These are phyloP conservation scores for Kwoniella shandongensis DNA, from an alignment of 768 basidiomycete genomes.

Conservation along the genomic window DNA sequence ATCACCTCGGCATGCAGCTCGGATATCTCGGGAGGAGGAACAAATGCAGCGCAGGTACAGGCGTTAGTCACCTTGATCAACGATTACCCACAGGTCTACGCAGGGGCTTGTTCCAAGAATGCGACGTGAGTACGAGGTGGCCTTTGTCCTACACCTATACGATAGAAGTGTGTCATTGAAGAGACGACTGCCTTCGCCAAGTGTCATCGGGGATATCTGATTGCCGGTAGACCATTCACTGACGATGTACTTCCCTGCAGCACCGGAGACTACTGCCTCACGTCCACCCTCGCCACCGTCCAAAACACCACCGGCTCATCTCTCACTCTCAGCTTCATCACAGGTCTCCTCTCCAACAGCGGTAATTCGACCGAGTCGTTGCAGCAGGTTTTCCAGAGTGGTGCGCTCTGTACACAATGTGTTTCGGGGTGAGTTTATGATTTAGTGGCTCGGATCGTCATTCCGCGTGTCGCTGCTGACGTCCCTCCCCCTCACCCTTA, in stretches of 20 bases:
- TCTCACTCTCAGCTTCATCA: slow-evolving; percentile 39
- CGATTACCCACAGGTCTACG: slow-evolving; percentile 40
- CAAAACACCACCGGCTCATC: slow-evolving; percentile 43
- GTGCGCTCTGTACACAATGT: slow-evolving; percentile 52
- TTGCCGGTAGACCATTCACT: no score
- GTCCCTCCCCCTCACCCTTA: slow-evolving; percentile 15
- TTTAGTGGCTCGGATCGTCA: neutral
- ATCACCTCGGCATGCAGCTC: slow-evolving; percentile 37
- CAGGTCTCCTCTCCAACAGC: slow-evolving; percentile 35
- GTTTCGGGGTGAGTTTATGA: slow-evolving; percentile 37
- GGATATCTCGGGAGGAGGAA: slow-evolving; percentile 39
- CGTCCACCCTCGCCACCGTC: slow-evolving; percentile 38
- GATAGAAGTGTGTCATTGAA: no score
- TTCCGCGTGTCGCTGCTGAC: neutral
- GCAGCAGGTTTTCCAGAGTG: slow-evolving; percentile 21
- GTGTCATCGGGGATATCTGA: no score
- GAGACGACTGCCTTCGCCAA: no score
- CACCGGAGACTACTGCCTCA: slow-evolving; percentile 50
- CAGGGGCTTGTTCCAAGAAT: slow-evolving; percentile 49
- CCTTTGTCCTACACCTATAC: no score
- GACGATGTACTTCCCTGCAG: slow-evolving; percentile 18
- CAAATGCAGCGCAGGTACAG: slow-evolving; percentile 28
- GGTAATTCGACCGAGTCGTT: slow-evolving; percentile 19
- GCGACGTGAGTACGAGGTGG: slow-evolving; percentile 36
- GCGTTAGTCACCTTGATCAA: slow-evolving; percentile 34